Evolutionary conservation across 2,329 filamentous ascomycete species (phyloP), one percentile per base, ranked within the genome.

Genomic region (Colletotrichum cordylinicola): DNA sequence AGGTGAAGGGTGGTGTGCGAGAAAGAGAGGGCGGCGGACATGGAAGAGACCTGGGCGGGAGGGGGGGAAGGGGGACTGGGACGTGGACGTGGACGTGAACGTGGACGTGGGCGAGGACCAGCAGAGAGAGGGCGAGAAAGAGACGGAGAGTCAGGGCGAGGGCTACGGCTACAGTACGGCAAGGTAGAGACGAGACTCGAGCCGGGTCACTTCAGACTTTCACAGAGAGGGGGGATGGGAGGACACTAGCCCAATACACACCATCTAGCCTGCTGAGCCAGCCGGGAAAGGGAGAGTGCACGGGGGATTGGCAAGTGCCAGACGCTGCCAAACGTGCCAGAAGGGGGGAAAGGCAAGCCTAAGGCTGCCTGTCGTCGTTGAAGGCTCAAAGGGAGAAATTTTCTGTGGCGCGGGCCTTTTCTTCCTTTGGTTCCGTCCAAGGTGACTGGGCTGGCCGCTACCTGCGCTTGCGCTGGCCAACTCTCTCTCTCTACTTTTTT

Each of bases 1-100:
- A 75, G 70, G 74, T 67, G 73, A 77, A 69, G 69, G 77, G 77
- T 78, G 78, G 77, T 77, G 77, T 76, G 77, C 16, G 67, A 72
- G 70, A 56, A 66, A 72, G 69, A 73, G 70, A 75, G 70, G 72
- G 68, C 71, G 67, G 61, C 70, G 58, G 73, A 75, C 73, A 75
- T 75, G 73, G 73, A 75, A 75, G 73, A 75, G 73, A 75, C 73
- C 73, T 75, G 70, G 75, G 73, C 68, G 74, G 69, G 70, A 56
- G 72, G 64, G 66, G 69, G 48, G 37, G 39, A 48, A n/a, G 60
- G 60, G 60, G 66, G 68, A 75, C 71, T 67, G 33, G 60, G 74
- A 67, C 61, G 67, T 66, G 70, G 73, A 64, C 24, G 18, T 35
- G 62, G 61, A 31, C 24, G 18, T 35, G 62, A 52, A 31, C 70